phyloP scores from a whole-genome alignment of 148 eudicot species.

The Chenopodium berlandieri region DNA sequence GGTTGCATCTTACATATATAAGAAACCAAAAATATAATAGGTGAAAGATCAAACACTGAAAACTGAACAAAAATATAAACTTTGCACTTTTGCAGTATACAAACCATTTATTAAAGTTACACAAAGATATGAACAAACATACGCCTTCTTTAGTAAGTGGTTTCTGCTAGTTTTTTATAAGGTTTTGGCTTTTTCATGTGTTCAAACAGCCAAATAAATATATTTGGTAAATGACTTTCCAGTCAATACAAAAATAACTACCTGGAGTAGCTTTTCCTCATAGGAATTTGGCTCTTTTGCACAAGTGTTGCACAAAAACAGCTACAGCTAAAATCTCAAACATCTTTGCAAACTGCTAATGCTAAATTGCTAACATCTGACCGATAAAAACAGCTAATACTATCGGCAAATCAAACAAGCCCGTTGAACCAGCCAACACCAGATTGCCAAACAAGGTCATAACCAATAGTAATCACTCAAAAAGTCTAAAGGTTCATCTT shows the following conservation, averaged over 20 bases:
- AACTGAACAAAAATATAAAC: neutral
- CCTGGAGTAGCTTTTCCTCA: neutral
- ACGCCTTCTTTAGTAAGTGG: neutral
- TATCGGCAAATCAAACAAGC: neutral
- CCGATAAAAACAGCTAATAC: neutral
- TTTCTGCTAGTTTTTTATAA: neutral
- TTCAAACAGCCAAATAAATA: neutral
- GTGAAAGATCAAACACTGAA: conserved; percentile 3
- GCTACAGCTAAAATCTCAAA: neutral
- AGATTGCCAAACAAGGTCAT: neutral
- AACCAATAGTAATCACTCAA: neutral
- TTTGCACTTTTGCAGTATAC: neutral
- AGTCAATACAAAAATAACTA: neutral
- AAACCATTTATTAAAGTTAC: neutral
- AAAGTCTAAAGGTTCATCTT: neutral
- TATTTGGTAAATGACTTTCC: neutral
- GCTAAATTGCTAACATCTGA: neutral
- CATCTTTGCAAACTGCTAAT: neutral
- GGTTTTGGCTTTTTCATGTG: neutral
- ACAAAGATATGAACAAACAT: neutral
- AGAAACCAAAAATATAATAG: neutral
- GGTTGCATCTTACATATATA: conserved; percentile 21
- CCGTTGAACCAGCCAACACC: neutral
- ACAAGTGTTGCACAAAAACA: neutral
- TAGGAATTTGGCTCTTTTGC: neutral